Conservation (phyloP, 1,139 yeast genomes). For the Scheffersomyces segobiensis region DNA sequence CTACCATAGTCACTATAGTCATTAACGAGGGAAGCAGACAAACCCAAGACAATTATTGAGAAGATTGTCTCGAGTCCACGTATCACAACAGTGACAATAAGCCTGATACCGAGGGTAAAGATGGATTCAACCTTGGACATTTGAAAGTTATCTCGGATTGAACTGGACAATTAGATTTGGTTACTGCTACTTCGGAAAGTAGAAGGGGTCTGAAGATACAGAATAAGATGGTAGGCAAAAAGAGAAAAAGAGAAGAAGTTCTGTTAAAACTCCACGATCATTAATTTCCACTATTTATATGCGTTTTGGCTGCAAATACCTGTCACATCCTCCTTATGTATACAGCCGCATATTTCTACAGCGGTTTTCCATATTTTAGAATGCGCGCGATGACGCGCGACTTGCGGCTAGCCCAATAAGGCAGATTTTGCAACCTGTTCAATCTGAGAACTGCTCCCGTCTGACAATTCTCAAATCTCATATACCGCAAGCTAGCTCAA, state of each 20-base stretch:
- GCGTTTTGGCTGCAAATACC: not conserved
- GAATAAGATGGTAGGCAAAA: not conserved
- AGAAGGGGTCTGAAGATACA: not conserved
- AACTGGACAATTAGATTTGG: not conserved
- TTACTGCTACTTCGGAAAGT: not conserved
- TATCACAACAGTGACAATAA: slow-evolving; percentile 1
- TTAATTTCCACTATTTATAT: not conserved
- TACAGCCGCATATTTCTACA: not conserved
- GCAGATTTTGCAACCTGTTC: not conserved
- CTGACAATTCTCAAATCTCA: not conserved
- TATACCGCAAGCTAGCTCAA: not conserved
- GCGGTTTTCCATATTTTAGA: not conserved
- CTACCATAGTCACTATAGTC: slow-evolving; percentile 9
- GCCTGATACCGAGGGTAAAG: not conserved
- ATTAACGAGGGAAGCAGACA: slow-evolving; percentile 14
- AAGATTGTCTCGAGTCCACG: slow-evolving; percentile 19
- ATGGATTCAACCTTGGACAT: not conserved
- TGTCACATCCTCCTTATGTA: not conserved
- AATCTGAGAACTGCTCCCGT: not conserved
- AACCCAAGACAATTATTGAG: slow-evolving; percentile 21
- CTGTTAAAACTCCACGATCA: not conserved
- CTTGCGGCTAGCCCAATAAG: not conserved
- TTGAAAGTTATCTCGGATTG: not conserved
- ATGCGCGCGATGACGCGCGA: not conserved
- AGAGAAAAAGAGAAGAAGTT: not conserved